phyloP scores from a whole-genome alignment of 305 asterid species.

The Solanum hybrid region DNA sequence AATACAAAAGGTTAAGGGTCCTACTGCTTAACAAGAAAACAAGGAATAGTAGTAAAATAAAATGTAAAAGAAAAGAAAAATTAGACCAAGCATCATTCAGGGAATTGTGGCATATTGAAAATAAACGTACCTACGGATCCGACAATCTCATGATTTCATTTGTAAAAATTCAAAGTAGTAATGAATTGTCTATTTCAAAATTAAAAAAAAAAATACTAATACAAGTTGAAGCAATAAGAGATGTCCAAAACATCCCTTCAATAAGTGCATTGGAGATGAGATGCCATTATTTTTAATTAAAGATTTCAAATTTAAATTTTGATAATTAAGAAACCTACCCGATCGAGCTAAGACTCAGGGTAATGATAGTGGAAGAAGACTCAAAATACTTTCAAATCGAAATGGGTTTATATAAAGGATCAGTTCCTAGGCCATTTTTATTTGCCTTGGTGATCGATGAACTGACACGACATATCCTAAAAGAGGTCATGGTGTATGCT shows the following conservation, averaged over 20 bases:
- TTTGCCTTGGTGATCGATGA: no score
- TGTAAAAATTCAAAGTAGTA: slow-evolving; percentile 41
- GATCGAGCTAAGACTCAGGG: not conserved
- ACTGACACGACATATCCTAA: not conserved
- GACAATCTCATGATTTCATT: slow-evolving; percentile 53
- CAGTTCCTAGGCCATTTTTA: not conserved
- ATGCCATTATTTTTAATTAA: no score
- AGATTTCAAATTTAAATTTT: no score
- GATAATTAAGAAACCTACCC: no score
- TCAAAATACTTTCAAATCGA: not conserved
- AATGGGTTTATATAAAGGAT: not conserved
- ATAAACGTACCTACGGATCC: slow-evolving; percentile 35
- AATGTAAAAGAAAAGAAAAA: not conserved
- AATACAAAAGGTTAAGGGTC: not conserved
- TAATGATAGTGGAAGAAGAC: not conserved
- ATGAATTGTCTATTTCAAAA: slow-evolving; percentile 22
- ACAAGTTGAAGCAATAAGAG: slow-evolving; percentile 43
- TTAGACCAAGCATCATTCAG: not conserved
- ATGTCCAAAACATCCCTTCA: not conserved
- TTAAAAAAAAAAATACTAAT: slow-evolving; percentile 7
- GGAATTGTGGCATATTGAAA: slow-evolving; percentile 31
- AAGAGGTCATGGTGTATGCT: not conserved
- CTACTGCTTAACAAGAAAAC: not conserved
- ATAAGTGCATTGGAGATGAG: not conserved
- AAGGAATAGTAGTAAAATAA: not conserved